Percentiles rank a stretch among this genome's conserved stretches.
phyloP scores from a whole-genome alignment of 129 eudicot species.

The Solidago caesia region DNA sequence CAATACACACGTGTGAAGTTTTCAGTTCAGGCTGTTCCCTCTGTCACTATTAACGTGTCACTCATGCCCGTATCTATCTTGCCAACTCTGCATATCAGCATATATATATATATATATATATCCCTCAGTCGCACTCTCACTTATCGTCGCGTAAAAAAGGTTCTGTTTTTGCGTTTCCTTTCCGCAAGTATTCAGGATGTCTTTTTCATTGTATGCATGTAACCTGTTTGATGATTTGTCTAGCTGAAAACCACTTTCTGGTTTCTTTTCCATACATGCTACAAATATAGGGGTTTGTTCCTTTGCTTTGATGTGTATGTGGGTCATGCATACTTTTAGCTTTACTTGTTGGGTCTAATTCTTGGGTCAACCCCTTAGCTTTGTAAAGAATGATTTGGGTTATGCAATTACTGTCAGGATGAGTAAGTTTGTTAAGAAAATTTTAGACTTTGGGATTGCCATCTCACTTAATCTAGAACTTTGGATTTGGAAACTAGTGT shows the following conservation, averaged over 20 bases:
- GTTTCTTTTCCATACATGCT: background rate
- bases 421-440: too few relatives aligned
- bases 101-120: background rate
- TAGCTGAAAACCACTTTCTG: background rate
- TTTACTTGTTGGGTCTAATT: background rate
- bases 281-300: background rate
- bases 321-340: background rate
- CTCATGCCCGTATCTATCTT: background rate
- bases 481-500: too few relatives aligned
- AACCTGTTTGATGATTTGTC: slow-evolving; percentile 29
- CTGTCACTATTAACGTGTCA: slow-evolving; percentile 20
- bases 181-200: background rate
- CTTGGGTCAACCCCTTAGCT: too few relatives aligned
- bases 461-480: too few relatives aligned
- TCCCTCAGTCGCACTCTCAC: background rate
- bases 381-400: too few relatives aligned
- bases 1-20: slow-evolving; percentile 4
- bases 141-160: too few relatives aligned
- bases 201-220: slow-evolving; percentile 11
- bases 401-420: too few relatives aligned
- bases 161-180: background rate
- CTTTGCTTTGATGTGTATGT: background rate
- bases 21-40: background rate
- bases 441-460: too few relatives aligned
- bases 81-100: background rate